Percentiles rank a stretch among this genome's conserved stretches.
Evolutionary conservation across 2,329 filamentous ascomycete species (phyloP).

Genomic region (Geoglossum cookeanum): DNA sequence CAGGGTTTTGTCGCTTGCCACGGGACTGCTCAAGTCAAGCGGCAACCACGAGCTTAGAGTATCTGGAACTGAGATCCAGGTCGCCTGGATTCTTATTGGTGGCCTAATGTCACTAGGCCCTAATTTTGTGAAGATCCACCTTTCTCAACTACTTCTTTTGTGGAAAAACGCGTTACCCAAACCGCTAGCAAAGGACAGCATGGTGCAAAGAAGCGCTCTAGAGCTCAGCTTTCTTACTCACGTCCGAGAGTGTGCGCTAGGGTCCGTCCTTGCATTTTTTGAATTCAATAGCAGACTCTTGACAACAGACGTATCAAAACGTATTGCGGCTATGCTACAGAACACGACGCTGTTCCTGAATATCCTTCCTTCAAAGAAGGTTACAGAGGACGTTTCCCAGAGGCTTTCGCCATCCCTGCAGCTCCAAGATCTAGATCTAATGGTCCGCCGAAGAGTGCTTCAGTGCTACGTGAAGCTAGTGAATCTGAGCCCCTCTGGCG

Average conservation of each 20-base stretch:
- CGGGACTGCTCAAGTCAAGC: conserved; percentile 78
- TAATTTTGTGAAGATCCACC: conserved; percentile 96
- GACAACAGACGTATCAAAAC: conserved; percentile 83
- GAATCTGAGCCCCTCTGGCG: conserved; percentile 67
- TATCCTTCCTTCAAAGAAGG: conserved; percentile 64
- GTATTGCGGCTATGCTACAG: conserved; percentile 84
- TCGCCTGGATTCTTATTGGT: conserved; percentile 93
- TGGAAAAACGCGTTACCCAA: conserved; percentile 97
- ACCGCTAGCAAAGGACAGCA: conserved; percentile 82
- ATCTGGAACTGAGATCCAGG: conserved; percentile 87
- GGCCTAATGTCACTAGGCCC: conserved; percentile 91
- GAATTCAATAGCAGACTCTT: conserved; percentile 83
- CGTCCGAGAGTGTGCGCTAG: conserved; percentile 82
- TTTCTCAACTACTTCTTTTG: conserved; percentile 77
- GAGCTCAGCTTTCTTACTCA: conserved; percentile 89
- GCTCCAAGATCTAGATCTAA: conserved; percentile 73
- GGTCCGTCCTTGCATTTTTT: conserved; percentile 78
- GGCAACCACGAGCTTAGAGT: conserved; percentile 77
- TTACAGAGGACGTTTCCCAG: conserved; percentile 69
- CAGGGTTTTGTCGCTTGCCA: conserved; percentile 76
- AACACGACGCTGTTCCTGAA: conserved; percentile 84
- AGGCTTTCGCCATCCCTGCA: conserved; percentile 71
- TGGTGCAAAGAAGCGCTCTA: conserved; percentile 60
- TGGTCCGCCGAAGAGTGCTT: conserved; percentile 81
- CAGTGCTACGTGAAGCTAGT: conserved; percentile 91